Base-by-base conservation (phyloP, 495 filamentous ascomycete species). In the Umbilicaria muhlenbergii region DNA sequence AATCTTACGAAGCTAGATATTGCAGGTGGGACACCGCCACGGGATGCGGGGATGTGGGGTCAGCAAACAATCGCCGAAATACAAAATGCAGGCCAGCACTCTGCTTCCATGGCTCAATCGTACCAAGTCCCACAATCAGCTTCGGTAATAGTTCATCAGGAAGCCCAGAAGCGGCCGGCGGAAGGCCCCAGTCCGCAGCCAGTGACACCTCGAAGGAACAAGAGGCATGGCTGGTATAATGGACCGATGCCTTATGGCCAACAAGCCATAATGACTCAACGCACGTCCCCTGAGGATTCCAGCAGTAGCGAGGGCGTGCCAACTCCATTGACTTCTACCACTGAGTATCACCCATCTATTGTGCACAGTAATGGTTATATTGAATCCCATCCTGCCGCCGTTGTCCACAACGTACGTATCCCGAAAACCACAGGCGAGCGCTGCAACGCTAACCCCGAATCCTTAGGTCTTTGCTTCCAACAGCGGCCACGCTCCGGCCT, bases 1-100 rank as follows among this genome's bases (percentile, higher is more conserved):
- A 81, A 80, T 16, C 53, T 92, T 13, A 84, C 76, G 1, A 70
- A 80, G 32, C 70, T 91, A 10, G 81, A 88, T 41, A 77, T 92
- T 42, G 49, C 63, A 52, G 74, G 57, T 59, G 68, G 57, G 46
- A 73, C 68, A 11, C 56, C 65, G n/a, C 68, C 73, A 7, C 60
- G 65, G 36, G 82, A 85, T 42, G 62, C 73, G 10, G 61, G 61
- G 11, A 51, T 58, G 15, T 76, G 70, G 68, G 54, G 67, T 34
- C 70, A 73, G 48, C 71, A 71, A 42, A 66, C 64, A 1, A 59
- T 66, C 12, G 58, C 59, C 1, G 64, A 68, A 39, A 49, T 66
- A 16, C 67, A 67, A 15, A 64, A 54, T 39, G 50, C 62, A 24
- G 61, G 56, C 0, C 61, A 67, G 24, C 66, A 65, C 1, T 61